Evolutionary conservation across 257 asterid species (phyloP), one percentile per base, ranked within the genome.

Genomic region (Fraxinus pennsylvanica): DNA sequence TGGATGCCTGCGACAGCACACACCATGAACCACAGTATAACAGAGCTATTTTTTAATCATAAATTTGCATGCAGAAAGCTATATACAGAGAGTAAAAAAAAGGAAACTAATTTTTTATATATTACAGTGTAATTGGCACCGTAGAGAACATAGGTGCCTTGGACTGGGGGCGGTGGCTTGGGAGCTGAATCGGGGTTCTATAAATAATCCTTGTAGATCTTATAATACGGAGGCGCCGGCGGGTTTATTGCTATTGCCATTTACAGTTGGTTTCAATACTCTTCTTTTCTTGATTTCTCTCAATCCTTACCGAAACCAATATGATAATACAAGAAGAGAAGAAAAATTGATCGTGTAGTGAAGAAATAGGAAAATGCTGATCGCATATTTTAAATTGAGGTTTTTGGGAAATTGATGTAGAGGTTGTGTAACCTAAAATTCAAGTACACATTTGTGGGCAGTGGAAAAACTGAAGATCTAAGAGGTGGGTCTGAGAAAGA

Each of bases 181-280:
- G 97, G 99, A 68, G 94, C 94, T 21, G 99, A 89, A 63, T 81
- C 79, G 27, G 92, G 96, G 35, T 94, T 89, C 68, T 87, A 80
- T 72, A 84, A 35, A 84, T 89, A 92, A 71, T 88, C 88, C 78
- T 86, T 90, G 90, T 92, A 95, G 65, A 90, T 91, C 87, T 75
- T 87, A 87, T 94, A 92, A 66, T 63, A 92, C 54, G 97, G 98
- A 68, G 99, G 97, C 2, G 98, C 97, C 39, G 98, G 97, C 14
- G 98, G 98, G 79, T 94, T 90, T 6, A 96, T 86, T 36, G 99
- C 97, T 84, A 96, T 92, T 47, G 97, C 91, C 97, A 90, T 94
- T 35, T 50, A 50, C 59, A 0, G 19, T 50, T 15, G 22, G 3
- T 50, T 50, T 50, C 21, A 14, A 21, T 50, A 50, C 22, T 3